phyloP scores from a whole-genome alignment of 805 yeast genomes.

The Saturnispora zaruensis region DNA sequence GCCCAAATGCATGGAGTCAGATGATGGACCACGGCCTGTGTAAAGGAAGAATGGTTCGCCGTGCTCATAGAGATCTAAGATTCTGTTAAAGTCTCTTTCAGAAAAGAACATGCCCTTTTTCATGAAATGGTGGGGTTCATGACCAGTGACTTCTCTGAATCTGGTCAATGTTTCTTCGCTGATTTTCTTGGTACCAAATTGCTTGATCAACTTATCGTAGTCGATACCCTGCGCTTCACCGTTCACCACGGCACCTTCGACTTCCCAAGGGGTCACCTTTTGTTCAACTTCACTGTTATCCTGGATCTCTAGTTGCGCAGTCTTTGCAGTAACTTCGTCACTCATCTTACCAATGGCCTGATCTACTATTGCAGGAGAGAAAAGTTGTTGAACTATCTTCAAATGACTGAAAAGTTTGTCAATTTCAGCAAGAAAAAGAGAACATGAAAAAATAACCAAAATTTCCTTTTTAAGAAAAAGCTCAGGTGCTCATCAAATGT shows the following conservation, averaged over 20 bases:
- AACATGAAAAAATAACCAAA: not conserved
- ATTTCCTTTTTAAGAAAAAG: not conserved
- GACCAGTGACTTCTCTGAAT: slow-evolving; percentile 79
- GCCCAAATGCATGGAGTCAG: slow-evolving; percentile 92
- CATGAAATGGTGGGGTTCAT: slow-evolving; percentile 81
- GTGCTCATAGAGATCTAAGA: slow-evolving; percentile 83
- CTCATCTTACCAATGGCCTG: slow-evolving; percentile 6
- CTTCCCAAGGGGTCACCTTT: slow-evolving; percentile 94
- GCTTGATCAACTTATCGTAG: slow-evolving; percentile 76
- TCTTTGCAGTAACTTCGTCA: slow-evolving; percentile 12
- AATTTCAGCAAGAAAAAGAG: not conserved
- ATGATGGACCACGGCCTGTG: slow-evolving; percentile 96
- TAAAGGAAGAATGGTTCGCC: slow-evolving; percentile 93
- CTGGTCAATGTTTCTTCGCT: slow-evolving; percentile 62
- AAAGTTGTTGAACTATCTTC: not conserved
- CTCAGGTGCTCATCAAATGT: not conserved
- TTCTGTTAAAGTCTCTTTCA: slow-evolving; percentile 73
- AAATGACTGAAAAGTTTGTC: not conserved
- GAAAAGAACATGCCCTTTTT: slow-evolving; percentile 89
- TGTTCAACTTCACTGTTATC: slow-evolving; percentile 33
- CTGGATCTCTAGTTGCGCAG: slow-evolving; percentile 17
- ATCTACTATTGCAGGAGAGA: not conserved
- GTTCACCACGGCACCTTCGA: slow-evolving; percentile 95
- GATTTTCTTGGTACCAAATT: slow-evolving; percentile 79
- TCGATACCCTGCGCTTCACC: slow-evolving; percentile 88